These are phyloP conservation scores for Trapa bicornis DNA, from an alignment of 345 rosid genomes.

Conservation along the genomic window DNA sequence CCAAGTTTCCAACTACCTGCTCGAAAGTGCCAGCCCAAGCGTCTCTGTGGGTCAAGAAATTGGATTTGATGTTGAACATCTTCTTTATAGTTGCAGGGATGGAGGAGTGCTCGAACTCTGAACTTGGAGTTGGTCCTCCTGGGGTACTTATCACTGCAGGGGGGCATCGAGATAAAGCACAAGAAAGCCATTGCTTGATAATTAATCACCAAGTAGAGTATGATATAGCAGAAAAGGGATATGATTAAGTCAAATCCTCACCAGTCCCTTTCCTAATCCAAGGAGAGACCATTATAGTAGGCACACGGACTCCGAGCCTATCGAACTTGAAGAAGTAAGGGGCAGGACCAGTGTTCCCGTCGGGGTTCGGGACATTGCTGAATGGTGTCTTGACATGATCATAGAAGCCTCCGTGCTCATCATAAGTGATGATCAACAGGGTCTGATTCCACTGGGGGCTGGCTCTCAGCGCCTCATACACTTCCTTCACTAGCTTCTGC, in stretches of 20 bases:
- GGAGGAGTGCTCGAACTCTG: conserved; percentile 91
- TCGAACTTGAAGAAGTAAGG: conserved; percentile 91
- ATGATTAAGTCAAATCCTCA: conserved; percentile 10
- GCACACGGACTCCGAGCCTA: conserved; percentile 91
- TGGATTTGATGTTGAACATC: conserved; percentile 70
- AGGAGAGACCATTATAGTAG: conserved; percentile 89
- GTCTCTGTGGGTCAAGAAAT: conserved; percentile 87
- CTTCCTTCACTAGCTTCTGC: conserved; percentile 77
- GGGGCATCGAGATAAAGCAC: neutral
- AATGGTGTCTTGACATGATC: conserved; percentile 87
- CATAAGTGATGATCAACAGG: conserved; percentile 71
- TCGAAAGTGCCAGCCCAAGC: conserved; percentile 98
- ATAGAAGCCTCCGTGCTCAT: conserved; percentile 92
- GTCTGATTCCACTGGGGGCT: conserved; percentile 97
- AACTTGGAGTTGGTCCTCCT: conserved; percentile 54
- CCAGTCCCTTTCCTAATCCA: conserved; percentile 96
- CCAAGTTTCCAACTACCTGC: conserved; percentile 45
- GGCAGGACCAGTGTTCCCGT: conserved; percentile 93
- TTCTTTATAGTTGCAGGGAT: conserved; percentile 93
- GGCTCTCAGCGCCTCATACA: conserved; percentile 71
- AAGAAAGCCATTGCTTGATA: neutral
- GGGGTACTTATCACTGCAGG: conserved; percentile 57
- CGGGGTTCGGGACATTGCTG: conserved; percentile 69
- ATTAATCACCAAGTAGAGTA: neutral
- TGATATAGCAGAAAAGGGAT: neutral